Percentiles rank a stretch among this genome's conserved stretches.
Evolutionary conservation across 495 filamentous ascomycete genomes (phyloP).

Genomic region (Hypoxylon cercidicola): DNA sequence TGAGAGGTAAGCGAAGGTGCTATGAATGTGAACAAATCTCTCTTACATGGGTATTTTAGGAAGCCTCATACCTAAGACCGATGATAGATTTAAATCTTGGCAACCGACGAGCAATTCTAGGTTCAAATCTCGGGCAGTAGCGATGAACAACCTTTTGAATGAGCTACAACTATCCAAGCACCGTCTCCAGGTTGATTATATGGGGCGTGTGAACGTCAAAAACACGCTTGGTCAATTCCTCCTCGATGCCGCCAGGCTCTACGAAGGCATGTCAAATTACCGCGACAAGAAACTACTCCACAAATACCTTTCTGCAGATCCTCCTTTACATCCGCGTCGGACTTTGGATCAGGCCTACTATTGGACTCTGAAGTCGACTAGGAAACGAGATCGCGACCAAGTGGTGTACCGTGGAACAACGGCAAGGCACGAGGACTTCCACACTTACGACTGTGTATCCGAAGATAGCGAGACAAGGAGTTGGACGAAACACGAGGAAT

Average conservation of each 20-base stretch:
- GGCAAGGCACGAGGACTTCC: slow-evolving; percentile 39
- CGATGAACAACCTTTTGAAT: slow-evolving; percentile 26
- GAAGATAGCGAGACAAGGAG: no score
- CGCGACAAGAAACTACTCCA: slow-evolving; percentile 69
- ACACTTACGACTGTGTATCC: slow-evolving; percentile 12
- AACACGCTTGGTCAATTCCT: slow-evolving; percentile 50
- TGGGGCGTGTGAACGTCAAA: slow-evolving; percentile 43
- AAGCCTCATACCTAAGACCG: background rate
- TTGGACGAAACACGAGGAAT: slow-evolving; percentile 34
- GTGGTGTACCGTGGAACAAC: slow-evolving; percentile 69
- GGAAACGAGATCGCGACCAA: slow-evolving; percentile 71
- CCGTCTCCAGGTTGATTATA: slow-evolving; percentile 12
- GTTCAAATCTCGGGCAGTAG: slow-evolving; percentile 12
- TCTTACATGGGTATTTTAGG: no score
- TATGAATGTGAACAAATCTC: no score
- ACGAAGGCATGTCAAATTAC: slow-evolving; percentile 54
- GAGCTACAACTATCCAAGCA: slow-evolving; percentile 7
- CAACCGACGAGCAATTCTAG: background rate
- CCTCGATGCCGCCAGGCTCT: slow-evolving; percentile 50
- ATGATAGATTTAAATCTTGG: background rate
- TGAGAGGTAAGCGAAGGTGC: no score
- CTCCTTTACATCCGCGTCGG: slow-evolving; percentile 70
- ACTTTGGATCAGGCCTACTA: slow-evolving; percentile 78
- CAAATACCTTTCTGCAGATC: slow-evolving; percentile 63
- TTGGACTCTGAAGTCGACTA: slow-evolving; percentile 68